Base-by-base conservation (phyloP, 495 filamentous ascomycete species). In the Aspergillus coremiiformis region DNA sequence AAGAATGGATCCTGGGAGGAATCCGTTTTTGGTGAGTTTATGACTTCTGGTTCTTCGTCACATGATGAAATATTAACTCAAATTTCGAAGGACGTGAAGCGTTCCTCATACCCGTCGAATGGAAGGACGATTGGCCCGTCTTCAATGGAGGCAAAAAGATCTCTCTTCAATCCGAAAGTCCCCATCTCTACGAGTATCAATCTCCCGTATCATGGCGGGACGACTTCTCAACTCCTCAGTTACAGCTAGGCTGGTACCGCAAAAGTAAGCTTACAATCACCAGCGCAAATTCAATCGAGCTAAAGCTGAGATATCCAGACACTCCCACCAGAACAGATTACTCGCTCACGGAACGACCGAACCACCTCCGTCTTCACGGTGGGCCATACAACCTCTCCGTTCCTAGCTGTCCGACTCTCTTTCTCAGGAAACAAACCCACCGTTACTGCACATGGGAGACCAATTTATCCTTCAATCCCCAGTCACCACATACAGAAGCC, bases 61-160 rank as follows among this genome's bases (percentile, higher is more conserved):
- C 10, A 46, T n/a, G 21, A 29, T 8, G 20, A 4, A 5, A 57
- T 30, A 45, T 2, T 53, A 0, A 14, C 17, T 32, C 32, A 14
- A 32, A 12, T n/a, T 32, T 4, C 10, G 15, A 14, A 65, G 76
- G 77, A 0, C 62, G 75, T 7, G 75, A 79, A 54, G 74, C 66
- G 0, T 78, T 77, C 45, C 59, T 79, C 3, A 63, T 69, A 12
- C 67, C 71, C 0, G 56, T 78, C 6, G 58, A 67, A 11, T 78
- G 75, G 76, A 56, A 65, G 10, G 61, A 74, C 35, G 67, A 73
- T 48, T 78, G 76, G 76, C 76, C 75, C 1, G 60, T 78, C 7
- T 55, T 79, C 19, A 75, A 76, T 49, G 52, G 54, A 0, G 70
- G 73, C 4, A 50, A 69, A 9, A 71, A 72, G 43, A 72, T 78